Percentiles rank a stretch among this genome's conserved stretches.
phyloP scores from a whole-genome alignment of 805 yeast species.

The Zygoascus biomembranicola region DNA sequence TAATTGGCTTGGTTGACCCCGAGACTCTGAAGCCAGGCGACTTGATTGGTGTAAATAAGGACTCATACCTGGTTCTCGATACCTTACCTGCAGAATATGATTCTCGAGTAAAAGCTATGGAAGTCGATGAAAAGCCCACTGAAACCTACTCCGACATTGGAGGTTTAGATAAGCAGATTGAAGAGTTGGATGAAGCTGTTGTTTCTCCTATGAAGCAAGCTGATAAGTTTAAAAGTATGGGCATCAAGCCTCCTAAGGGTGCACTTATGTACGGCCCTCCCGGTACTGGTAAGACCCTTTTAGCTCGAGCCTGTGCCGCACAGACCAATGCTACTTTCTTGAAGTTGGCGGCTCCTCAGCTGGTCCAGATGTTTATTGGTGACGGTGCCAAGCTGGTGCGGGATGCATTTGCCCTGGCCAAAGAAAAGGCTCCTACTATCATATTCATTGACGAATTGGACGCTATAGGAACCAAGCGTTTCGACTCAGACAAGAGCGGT shows the following conservation, averaged over 20 bases:
- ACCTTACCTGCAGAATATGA: conserved; percentile 96
- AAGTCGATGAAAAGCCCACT: conserved; percentile 97
- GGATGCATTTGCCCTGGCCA: conserved; percentile 95
- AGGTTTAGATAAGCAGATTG: conserved; percentile 96
- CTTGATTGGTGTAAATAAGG: conserved; percentile 95
- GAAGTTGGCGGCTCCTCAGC: conserved; percentile 94
- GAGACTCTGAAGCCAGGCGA: conserved; percentile 93
- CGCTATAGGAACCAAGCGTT: conserved; percentile 97
- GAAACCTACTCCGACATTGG: conserved; percentile 97
- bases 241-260: conserved; percentile 97
- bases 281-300: conserved; percentile 95
- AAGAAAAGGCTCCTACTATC: conserved; percentile 96
- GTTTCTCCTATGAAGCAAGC: conserved; percentile 98
- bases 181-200: conserved; percentile 96
- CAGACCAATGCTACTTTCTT: conserved; percentile 96
- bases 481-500: conserved; percentile 94
- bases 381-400: conserved; percentile 97
- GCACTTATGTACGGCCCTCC: conserved; percentile 99
- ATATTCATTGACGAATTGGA: conserved; percentile 96
- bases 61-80: conserved; percentile 86
- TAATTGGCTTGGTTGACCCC: conserved; percentile 92
- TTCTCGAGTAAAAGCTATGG: conserved; percentile 97
- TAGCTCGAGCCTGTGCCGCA: conserved; percentile 98
- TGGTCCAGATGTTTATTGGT: conserved; percentile 97
- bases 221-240: conserved; percentile 87